Conservation (phyloP, 192 early-diverging fungal species). For the Endogone sp. region DNA sequence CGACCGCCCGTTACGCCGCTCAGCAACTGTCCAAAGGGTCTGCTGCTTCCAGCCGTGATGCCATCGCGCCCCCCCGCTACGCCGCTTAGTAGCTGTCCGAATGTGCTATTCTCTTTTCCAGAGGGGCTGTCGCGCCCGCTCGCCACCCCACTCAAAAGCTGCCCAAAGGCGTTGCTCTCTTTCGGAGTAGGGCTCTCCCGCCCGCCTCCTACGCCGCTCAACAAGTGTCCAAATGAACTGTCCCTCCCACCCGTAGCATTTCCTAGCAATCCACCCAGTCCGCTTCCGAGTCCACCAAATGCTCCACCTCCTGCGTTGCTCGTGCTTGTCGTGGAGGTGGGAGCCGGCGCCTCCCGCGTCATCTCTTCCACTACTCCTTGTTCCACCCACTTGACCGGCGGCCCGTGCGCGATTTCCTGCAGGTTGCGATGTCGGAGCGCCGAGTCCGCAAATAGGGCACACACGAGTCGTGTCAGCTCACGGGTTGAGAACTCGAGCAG, state of each 20-base stretch:
- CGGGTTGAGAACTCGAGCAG: slow-evolving; percentile 39
- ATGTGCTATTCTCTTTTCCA: background rate
- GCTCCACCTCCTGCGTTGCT: background rate
- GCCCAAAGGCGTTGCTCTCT: background rate
- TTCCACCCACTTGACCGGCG: background rate
- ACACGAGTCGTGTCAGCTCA: slow-evolving; percentile 45
- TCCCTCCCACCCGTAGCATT: background rate
- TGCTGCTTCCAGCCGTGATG: background rate
- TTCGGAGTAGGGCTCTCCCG: too few relatives aligned
- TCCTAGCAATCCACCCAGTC: background rate
- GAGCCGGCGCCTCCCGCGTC: background rate
- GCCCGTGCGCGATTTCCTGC: slow-evolving; percentile 35
- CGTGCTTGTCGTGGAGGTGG: background rate
- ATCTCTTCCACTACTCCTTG: background rate
- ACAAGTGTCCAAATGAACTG: background rate
- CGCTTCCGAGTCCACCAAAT: background rate
- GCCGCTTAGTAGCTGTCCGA: background rate
- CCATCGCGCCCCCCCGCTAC: background rate
- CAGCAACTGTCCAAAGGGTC: background rate
- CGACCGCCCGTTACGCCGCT: background rate
- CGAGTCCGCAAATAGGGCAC: slow-evolving; percentile 57
- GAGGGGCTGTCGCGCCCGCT: too few relatives aligned
- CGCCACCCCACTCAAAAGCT: background rate
- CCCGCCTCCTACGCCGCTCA: background rate
- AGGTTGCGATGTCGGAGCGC: slow-evolving; percentile 39